Percentiles rank a stretch among this genome's conserved stretches.
Evolutionary conservation across 192 early-diverging fungal genomes (phyloP).

Genomic region (Backusella mclennaniae): DNA sequence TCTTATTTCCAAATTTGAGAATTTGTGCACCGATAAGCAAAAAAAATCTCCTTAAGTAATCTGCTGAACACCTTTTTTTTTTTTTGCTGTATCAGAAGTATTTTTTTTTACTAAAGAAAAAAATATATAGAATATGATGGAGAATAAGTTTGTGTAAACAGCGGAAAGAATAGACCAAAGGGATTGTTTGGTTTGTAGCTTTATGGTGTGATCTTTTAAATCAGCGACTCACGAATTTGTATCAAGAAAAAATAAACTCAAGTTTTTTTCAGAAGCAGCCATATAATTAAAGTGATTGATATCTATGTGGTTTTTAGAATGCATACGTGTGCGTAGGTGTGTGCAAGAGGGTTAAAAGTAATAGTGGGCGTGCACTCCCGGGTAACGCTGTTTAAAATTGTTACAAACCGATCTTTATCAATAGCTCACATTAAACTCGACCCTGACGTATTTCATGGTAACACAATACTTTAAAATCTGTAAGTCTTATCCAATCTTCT

Average conservation of each 20-base stretch:
- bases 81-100: not conserved
- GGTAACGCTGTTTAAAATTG: not conserved
- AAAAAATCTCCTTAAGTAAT: not conserved
- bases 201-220: constrained; percentile 5
- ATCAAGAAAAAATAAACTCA: not conserved
- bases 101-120: not conserved
- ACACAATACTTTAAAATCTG: not conserved
- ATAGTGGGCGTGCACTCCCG: not conserved
- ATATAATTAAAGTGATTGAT: not conserved
- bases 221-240: not conserved
- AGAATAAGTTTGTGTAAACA: not conserved
- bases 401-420: not conserved
- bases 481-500: constrained; percentile 3
- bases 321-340: not conserved
- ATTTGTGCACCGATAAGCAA: not conserved
- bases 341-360: not conserved
- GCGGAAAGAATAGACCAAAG: not conserved
- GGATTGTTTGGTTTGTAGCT: not conserved
- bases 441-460: constrained; percentile 1
- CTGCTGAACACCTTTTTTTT: not conserved
- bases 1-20: not conserved
- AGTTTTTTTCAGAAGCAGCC: not conserved
- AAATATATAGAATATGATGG: not conserved
- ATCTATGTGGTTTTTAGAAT: not conserved
- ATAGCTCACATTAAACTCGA: not conserved